These are phyloP conservation scores for Lactifluus volemus DNA, from an alignment of 768 basidiomycete species.

Conservation along the genomic window DNA sequence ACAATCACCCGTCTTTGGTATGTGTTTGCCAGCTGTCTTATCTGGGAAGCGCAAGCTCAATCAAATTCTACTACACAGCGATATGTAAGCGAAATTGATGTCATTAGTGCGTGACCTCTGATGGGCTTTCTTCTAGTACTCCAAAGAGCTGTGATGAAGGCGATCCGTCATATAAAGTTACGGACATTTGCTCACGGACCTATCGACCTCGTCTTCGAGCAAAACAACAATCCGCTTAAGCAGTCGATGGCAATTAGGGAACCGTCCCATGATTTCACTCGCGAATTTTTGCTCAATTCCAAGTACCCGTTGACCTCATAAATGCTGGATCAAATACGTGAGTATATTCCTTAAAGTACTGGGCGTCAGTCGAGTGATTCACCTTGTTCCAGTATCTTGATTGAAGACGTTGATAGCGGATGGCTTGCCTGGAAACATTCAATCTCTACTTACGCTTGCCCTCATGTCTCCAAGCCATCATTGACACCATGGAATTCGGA, in stretches of 20 bases:
- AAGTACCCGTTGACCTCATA: conserved; percentile 35
- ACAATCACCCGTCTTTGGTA: conserved; percentile 61
- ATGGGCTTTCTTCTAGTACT: conserved; percentile 37
- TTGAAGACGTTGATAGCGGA: conserved; percentile 51
- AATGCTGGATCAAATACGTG: conserved; percentile 36
- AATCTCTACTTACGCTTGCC: conserved; percentile 38
- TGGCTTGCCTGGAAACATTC: conserved; percentile 58
- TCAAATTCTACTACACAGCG: conserved; percentile 32
- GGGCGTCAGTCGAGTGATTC: background rate
- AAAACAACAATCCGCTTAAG: conserved; percentile 61
- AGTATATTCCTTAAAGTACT: conserved; percentile 22
- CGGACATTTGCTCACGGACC: conserved; percentile 54
- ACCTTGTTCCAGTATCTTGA: conserved; percentile 34
- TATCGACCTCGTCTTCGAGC: conserved; percentile 51
- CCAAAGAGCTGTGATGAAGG: conserved; percentile 73
- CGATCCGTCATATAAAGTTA: conserved; percentile 70
- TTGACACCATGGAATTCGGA: conserved; percentile 52
- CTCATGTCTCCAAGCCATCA: conserved; percentile 40
- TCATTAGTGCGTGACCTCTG: background rate
- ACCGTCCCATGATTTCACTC: conserved; percentile 44
- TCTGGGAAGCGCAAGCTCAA: conserved; percentile 5
- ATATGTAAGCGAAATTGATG: conserved; percentile 37
- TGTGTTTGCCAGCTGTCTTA: conserved; percentile 23
- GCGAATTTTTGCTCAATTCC: conserved; percentile 49
- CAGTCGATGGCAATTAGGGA: conserved; percentile 37